Evolutionary conservation across 2,329 filamentous ascomycete species (phyloP).

Genomic region (Penicillium sclerotigenum): DNA sequence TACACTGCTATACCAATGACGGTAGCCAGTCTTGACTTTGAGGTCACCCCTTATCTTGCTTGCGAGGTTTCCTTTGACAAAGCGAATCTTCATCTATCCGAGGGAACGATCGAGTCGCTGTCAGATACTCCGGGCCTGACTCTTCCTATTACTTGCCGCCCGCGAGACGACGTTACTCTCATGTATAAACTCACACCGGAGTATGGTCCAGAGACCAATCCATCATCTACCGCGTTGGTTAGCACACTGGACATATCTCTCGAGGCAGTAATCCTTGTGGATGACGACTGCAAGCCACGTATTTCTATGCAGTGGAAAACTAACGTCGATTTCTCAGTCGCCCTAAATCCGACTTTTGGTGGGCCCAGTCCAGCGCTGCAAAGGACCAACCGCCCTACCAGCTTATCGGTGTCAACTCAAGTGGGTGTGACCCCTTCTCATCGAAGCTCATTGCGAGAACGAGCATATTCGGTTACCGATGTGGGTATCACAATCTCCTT

Average conservation of each 20-base stretch:
- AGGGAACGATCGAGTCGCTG: conserved; percentile 47
- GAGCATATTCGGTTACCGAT: conserved; percentile 40
- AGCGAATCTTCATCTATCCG: conserved; percentile 46
- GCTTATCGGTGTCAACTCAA: conserved; percentile 37
- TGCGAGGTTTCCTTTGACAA: conserved; percentile 51
- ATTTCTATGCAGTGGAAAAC: conserved; percentile 50
- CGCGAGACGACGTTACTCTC: conserved; percentile 57
- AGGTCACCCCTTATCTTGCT: conserved; percentile 52
- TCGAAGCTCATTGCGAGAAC: conserved; percentile 36
- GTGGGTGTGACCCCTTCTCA: conserved; percentile 22
- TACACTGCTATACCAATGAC: conserved; percentile 46
- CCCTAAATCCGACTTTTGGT: conserved; percentile 48
- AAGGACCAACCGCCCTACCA: conserved; percentile 45
- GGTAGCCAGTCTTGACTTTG: conserved; percentile 55
- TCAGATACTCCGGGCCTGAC: conserved; percentile 35
- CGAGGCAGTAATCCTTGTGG: conserved; percentile 40
- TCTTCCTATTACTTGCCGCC: conserved; percentile 44
- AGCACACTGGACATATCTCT: conserved; percentile 49
- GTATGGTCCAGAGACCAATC: conserved; percentile 35
- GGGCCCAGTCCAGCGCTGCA: conserved; percentile 47
- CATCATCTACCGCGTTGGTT: conserved; percentile 38
- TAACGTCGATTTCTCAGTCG: conserved; percentile 49
- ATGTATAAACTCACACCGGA: conserved; percentile 52
- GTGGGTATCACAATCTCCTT: conserved; percentile 56
- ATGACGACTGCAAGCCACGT: conserved; percentile 42